Percentiles rank a stretch among this genome's conserved stretches.
These are phyloP conservation scores for Populus hybrid DNA, from an alignment of 441 rosid species.

Conservation along the genomic window DNA sequence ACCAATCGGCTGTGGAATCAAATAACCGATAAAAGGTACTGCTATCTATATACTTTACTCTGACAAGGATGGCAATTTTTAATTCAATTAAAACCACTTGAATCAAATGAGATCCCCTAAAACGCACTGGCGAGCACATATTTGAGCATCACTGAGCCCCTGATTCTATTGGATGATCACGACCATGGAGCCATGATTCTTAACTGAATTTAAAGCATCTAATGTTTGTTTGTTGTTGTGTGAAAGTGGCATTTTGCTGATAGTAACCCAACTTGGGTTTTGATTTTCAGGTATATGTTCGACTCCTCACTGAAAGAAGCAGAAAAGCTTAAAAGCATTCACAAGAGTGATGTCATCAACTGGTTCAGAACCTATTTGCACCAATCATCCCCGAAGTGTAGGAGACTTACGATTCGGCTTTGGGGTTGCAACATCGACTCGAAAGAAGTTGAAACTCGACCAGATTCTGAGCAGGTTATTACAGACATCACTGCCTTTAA, in stretches of 20 bases:
- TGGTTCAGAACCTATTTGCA: constrained; percentile 73
- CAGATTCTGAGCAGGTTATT: constrained; percentile 40
- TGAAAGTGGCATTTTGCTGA: neutral
- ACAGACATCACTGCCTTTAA: constrained; percentile 54
- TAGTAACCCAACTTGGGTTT: neutral
- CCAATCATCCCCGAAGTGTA: constrained; percentile 65
- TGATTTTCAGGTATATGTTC: constrained; percentile 67
- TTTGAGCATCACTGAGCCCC: neutral
- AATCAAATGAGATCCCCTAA: neutral
- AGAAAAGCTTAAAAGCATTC: constrained; percentile 57
- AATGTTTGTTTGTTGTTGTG: neutral
- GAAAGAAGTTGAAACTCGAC: constrained; percentile 40
- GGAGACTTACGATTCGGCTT: constrained; percentile 75
- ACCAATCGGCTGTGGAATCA: constrained; percentile 86
- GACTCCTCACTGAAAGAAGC: constrained; percentile 72
- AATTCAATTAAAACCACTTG: neutral
- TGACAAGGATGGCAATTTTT: neutral
- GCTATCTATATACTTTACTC: constrained; percentile 3
- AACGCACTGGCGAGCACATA: neutral
- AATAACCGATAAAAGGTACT: constrained; percentile 80
- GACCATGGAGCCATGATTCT: neutral
- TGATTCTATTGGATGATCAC: neutral
- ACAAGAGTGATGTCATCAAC: constrained; percentile 56
- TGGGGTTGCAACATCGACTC: constrained; percentile 86
- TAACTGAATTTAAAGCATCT: too few relatives aligned